phyloP scores from a whole-genome alignment of 345 rosid species.

The Citrus hindsii region DNA sequence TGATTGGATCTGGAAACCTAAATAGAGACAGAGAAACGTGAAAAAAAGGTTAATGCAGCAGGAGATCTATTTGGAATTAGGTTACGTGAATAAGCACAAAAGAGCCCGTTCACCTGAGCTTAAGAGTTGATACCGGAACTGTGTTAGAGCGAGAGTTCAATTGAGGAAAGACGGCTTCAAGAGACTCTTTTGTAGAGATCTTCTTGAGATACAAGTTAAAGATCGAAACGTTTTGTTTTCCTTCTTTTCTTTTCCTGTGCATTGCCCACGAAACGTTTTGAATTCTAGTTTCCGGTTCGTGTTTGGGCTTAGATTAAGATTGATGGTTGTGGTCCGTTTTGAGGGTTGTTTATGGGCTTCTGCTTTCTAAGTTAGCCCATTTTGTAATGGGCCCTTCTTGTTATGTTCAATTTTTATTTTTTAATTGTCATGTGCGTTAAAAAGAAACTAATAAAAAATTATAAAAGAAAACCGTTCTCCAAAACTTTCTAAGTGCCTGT shows the following conservation, averaged over 20 bases:
- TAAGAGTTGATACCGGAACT: not conserved
- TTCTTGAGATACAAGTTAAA: slow-evolving; percentile 32
- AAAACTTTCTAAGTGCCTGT: too few relatives aligned
- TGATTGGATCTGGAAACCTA: slow-evolving; percentile 27
- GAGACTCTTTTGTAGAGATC: slow-evolving; percentile 8
- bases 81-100: not conserved
- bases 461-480: too few relatives aligned
- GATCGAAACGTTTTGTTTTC: not conserved
- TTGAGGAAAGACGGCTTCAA: not conserved
- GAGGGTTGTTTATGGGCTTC: not conserved
- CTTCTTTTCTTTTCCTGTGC: not conserved
- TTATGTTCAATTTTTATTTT: too few relatives aligned
- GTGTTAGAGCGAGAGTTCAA: not conserved
- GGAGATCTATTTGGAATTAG: not conserved
- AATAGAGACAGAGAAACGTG: not conserved
- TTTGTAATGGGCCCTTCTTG: not conserved
- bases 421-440: too few relatives aligned
- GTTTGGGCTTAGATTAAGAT: not conserved
- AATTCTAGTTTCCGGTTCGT: not conserved
- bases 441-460: too few relatives aligned
- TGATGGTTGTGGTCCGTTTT: not conserved
- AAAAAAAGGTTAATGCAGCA: not conserved
- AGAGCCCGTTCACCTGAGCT: slow-evolving; percentile 2
- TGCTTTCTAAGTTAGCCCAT: not conserved
- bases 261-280: not conserved